Evolutionary conservation across 2,329 filamentous ascomycete genomes (phyloP), one percentile per base, ranked within the genome.

Genomic region (Capronia americana): DNA sequence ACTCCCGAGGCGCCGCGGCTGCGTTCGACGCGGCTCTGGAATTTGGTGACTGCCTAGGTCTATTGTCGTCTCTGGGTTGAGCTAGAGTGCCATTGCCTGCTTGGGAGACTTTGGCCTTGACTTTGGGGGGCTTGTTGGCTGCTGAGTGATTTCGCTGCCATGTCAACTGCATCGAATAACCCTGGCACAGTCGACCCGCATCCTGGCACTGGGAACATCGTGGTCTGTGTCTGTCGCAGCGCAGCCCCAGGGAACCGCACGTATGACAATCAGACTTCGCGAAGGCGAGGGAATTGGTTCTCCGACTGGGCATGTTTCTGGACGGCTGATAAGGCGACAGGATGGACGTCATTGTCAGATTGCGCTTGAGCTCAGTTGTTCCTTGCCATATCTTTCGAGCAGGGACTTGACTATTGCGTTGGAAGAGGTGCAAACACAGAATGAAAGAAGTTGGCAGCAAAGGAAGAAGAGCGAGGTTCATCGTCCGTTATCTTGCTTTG

Each of bases 101-200:
- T 20, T 32, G 24, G 23, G 57, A 34, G 24, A 50, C 14, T 2
- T 12, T 3, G 17, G 57, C 26, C 57, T 50, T 61, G 23, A 61
- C 63, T 30, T 65, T 65, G 1, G 63, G 58, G 6, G 63, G 63
- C 41, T 61, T 61, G 44, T 65, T 61, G 28, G 32, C 44, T 28
- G 54, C 26, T 12, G 63, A 65, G 41, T 65, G 63, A 50, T 55
- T 57, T 12, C 30, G 51, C 17, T 61, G 63, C 63, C 63, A 65
- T 38, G 63, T 65, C 58, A 65, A 61, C 20, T 61, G 38, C 63
- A 65, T 65, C 4, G 63, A 65, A 28, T 65, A 65, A 3, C 63
- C 63, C 53, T 65, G 63, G 46, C 63, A 65, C 26, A 65, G 23
- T 17, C 53, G 54, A 5, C 63, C 53, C 4, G 63, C 34, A 44